Evolutionary conservation across 768 basidiomycete species (phyloP).

Genomic region (Leccinum uliginosum): DNA sequence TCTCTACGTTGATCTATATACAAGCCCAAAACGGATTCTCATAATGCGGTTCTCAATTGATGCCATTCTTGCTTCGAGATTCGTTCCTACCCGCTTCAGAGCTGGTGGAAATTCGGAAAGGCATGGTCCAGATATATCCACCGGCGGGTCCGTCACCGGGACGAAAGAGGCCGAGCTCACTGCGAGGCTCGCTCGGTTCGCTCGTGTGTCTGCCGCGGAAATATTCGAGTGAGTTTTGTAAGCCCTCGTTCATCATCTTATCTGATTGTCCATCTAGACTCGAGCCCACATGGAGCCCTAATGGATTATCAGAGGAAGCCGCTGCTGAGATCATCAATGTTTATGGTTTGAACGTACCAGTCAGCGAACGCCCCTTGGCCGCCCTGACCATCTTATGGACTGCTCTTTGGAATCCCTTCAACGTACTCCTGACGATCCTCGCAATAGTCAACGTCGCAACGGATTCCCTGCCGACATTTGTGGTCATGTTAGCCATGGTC

Average conservation of each 20-base stretch:
- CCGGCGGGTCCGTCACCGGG: conserved; percentile 1
- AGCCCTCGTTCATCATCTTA: background rate
- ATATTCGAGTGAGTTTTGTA: conserved; percentile 23
- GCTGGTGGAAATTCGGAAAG: conserved; percentile 9
- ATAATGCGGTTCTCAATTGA: conserved; percentile 22
- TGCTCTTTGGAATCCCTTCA: conserved; percentile 35
- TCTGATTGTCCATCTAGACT: conserved; percentile 15
- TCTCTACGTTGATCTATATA: conserved; percentile 5
- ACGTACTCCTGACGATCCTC: conserved; percentile 29
- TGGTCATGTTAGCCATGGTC: conserved; percentile 34
- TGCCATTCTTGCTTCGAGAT: conserved; percentile 17
- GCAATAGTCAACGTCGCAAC: conserved; percentile 32
- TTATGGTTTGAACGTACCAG: conserved; percentile 27
- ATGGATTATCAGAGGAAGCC: conserved; percentile 22
- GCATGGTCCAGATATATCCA: conserved; percentile 24
- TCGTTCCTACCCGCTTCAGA: conserved; percentile 24
- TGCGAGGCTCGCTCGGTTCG: conserved; percentile 24
- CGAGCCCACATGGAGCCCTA: conserved; percentile 23
- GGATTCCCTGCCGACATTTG: conserved; percentile 29
- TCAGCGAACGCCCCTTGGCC: conserved; percentile 30
- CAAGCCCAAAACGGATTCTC: conserved; percentile 11
- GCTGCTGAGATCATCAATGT: conserved; percentile 15
- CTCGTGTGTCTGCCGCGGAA: conserved; percentile 19
- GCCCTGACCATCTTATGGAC: conserved; percentile 27
- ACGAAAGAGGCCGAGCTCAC: conserved; percentile 21